phyloP scores from a whole-genome alignment of 441 rosid genomes.

The Cnidoscolus chayamansa region DNA sequence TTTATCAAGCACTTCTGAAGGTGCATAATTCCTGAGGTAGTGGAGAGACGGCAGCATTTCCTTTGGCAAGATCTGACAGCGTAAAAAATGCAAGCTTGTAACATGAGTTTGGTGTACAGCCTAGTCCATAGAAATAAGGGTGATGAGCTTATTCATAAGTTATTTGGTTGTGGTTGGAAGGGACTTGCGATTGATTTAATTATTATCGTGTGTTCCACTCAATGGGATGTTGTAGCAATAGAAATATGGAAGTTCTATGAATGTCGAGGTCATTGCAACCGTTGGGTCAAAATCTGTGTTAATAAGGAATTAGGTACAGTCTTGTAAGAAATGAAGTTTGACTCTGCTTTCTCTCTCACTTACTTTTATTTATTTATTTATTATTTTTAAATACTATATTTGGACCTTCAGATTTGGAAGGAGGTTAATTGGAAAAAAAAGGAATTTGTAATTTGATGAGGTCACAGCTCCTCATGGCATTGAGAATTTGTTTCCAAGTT shows the following conservation, averaged over 20 bases:
- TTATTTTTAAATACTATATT: no score
- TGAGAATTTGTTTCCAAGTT: no score
- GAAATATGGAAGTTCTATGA: not conserved
- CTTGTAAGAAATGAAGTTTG: constrained; percentile 16
- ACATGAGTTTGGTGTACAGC: constrained; percentile 33
- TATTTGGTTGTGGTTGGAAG: not conserved
- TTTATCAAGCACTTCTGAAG: constrained; percentile 51
- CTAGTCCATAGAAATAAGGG: constrained; percentile 20
- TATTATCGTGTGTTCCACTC: not conserved
- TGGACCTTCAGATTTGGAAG: no score
- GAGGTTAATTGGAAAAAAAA: no score
- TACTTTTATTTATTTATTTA: no score
- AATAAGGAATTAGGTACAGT: constrained; percentile 3
- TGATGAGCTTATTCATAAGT: constrained; percentile 22
- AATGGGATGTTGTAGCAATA: constrained; percentile 6
- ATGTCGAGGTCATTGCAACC: not conserved
- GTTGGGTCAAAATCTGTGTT: not conserved
- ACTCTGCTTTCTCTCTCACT: constrained; percentile 13
- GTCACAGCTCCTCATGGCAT: no score
- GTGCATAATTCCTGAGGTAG: constrained; percentile 40
- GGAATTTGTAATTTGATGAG: no score
- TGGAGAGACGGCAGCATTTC: constrained; percentile 10
- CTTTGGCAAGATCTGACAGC: constrained; percentile 13
- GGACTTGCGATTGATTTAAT: not conserved
- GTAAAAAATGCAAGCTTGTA: constrained; percentile 18